Evolutionary conservation across 2,329 filamentous ascomycete genomes (phyloP).

Genomic region (Cladosporium cucumerinum): DNA sequence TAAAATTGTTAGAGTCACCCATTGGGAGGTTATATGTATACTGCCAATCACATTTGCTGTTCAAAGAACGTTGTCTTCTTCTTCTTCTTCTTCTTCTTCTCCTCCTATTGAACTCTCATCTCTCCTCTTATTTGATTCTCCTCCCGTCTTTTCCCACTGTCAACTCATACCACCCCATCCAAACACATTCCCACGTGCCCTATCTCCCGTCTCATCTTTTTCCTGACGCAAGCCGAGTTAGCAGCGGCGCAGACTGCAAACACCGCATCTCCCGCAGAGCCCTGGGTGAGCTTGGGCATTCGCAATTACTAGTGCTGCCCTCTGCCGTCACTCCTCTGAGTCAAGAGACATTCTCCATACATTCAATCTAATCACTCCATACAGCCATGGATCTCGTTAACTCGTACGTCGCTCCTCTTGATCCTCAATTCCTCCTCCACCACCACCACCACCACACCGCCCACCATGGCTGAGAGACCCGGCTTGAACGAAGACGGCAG

Average conservation of each 20-base stretch:
- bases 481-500: slow-evolving; percentile 7
- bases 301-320: slow-evolving; percentile 13
- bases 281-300: slow-evolving; percentile 6
- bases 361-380: neutral
- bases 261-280: slow-evolving; percentile 9
- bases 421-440: neutral
- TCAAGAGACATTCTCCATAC: slow-evolving; percentile 2
- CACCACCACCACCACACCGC: slow-evolving; percentile 2
- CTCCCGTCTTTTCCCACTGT: neutral
- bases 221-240: slow-evolving; percentile 6
- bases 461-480: slow-evolving; percentile 13
- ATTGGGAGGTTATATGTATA: neutral
- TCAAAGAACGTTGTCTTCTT: slow-evolving; percentile 3
- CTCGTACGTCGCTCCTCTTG: slow-evolving; percentile 25
- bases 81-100: too few relatives aligned
- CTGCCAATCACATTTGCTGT: neutral
- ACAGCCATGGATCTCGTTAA: slow-evolving; percentile 36
- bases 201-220: neutral
- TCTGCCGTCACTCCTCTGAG: slow-evolving; percentile 3
- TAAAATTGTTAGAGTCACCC: neutral
- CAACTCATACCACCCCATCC: neutral
- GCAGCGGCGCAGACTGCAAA: slow-evolving; percentile 11
- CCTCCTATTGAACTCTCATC: neutral
- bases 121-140: too few relatives aligned
- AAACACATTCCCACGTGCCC: slow-evolving; percentile 9